A percentile compares a stretch with the other conserved stretches of the same genome.
These are phyloP conservation scores for Polyporus arcularius DNA, from an alignment of 768 basidiomycete genomes.

Conservation along the genomic window DNA sequence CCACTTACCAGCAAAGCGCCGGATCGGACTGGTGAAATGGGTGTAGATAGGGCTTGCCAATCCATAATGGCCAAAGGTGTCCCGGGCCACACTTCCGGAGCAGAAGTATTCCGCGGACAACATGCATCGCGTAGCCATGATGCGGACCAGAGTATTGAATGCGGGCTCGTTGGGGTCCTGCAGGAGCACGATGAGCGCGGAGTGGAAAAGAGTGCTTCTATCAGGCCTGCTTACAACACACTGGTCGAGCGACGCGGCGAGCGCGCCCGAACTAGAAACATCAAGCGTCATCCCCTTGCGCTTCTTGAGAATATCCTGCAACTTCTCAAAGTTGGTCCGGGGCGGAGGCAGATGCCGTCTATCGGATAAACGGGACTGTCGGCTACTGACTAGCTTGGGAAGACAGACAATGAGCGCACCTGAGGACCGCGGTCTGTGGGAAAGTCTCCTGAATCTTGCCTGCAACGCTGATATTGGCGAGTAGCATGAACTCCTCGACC, in stretches of 20 bases:
- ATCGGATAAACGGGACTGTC: background rate
- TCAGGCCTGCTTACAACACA: slow-evolving; percentile 64
- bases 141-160: slow-evolving; percentile 96
- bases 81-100: slow-evolving; percentile 88
- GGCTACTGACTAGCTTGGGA: slow-evolving; percentile 2
- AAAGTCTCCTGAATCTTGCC: slow-evolving; percentile 90
- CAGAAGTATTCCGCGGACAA: slow-evolving; percentile 97
- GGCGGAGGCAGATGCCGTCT: slow-evolving; percentile 94
- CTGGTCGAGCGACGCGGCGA: slow-evolving; percentile 84
- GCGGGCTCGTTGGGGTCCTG: slow-evolving; percentile 83
- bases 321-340: slow-evolving; percentile 89
- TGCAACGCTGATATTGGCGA: slow-evolving; percentile 95
- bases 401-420: slow-evolving; percentile 44
- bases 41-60: slow-evolving; percentile 98
- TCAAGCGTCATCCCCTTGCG: slow-evolving; percentile 82
- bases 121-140: slow-evolving; percentile 99
- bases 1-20: slow-evolving; percentile 84
- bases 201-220: background rate
- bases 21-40: slow-evolving; percentile 97
- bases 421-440: slow-evolving; percentile 92
- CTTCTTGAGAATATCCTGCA: slow-evolving; percentile 90
- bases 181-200: slow-evolving; percentile 7
- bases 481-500: slow-evolving; percentile 98
- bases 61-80: slow-evolving; percentile 96
- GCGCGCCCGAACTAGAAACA: slow-evolving; percentile 86